Evolutionary conservation across 2,329 filamentous ascomycete genomes (phyloP).

Genomic region (Colletotrichum cordylinicola): DNA sequence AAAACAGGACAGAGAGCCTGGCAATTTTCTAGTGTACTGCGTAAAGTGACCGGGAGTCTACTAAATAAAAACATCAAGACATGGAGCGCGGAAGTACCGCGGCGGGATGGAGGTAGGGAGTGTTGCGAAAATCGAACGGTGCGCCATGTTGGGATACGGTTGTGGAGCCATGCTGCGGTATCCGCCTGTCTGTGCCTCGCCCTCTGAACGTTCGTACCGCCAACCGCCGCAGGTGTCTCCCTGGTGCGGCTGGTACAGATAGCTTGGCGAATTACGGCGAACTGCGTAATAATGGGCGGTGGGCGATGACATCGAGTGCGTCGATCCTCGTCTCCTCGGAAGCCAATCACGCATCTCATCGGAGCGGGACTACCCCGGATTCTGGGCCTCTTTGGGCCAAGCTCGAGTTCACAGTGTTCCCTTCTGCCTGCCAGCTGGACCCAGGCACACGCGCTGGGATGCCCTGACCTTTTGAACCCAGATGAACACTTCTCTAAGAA

Average conservation of each 20-base stretch:
- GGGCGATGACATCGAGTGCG: slow-evolving; percentile 19
- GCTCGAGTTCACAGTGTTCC: neutral
- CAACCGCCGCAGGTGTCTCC: neutral
- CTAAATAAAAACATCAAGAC: neutral
- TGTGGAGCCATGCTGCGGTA: neutral
- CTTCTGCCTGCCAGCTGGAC: slow-evolving; percentile 1
- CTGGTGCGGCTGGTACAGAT: neutral
- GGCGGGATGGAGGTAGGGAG: neutral
- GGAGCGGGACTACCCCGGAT: slow-evolving; percentile 16
- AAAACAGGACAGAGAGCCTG: neutral
- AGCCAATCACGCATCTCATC: slow-evolving; percentile 3
- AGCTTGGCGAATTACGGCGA: neutral
- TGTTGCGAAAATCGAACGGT: neutral
- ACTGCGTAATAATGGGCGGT: slow-evolving; percentile 6
- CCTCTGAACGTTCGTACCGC: neutral
- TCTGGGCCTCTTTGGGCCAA: slow-evolving; percentile 14
- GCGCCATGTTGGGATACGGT: neutral
- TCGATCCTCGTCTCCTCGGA: neutral
- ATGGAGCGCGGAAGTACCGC: neutral
- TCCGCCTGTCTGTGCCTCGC: neutral
- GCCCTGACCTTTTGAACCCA: neutral
- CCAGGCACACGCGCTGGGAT: neutral
- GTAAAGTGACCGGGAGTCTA: neutral
- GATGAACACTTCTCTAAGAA: neutral
- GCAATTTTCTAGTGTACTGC: neutral